Evolutionary conservation across 495 filamentous ascomycete genomes (phyloP).

Genomic region (Aspergillus leporis): DNA sequence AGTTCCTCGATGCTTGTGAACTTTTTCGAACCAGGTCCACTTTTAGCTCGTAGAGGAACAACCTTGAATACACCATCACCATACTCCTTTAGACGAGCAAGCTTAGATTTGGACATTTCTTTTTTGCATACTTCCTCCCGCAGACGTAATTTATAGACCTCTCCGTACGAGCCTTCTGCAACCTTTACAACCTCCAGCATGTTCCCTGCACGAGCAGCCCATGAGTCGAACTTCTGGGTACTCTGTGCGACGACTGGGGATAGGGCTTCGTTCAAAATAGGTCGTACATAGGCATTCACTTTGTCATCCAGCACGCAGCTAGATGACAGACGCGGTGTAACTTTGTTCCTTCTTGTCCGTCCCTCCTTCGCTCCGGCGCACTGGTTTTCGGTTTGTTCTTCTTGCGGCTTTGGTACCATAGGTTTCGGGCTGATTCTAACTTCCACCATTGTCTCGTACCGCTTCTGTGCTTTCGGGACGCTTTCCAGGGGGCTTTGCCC

Average conservation of each 20-base stretch:
- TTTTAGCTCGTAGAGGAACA: conserved; percentile 47
- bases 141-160: conserved; percentile 49
- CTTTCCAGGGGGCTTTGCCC: conserved; percentile 9
- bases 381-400: conserved; percentile 5
- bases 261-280: conserved; percentile 40
- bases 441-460: conserved; percentile 34
- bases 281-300: conserved; percentile 38
- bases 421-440: conserved; percentile 28
- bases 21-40: conserved; percentile 46
- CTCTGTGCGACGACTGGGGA: conserved; percentile 38
- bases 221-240: conserved; percentile 44
- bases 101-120: conserved; percentile 42
- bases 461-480: conserved; percentile 5
- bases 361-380: conserved; percentile 7
- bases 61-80: conserved; percentile 53
- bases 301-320: conserved; percentile 40
- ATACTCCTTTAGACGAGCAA: conserved; percentile 40
- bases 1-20: conserved; percentile 56
- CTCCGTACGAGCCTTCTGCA: conserved; percentile 54
- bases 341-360: conserved; percentile 22
- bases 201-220: conserved; percentile 42
- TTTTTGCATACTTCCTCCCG: conserved; percentile 38
- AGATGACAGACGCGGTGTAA: conserved; percentile 30
- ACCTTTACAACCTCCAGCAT: conserved; percentile 49
- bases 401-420: not conserved